Conservation (phyloP, 2,329 filamentous ascomycete species). For the Penicillium sp. region DNA sequence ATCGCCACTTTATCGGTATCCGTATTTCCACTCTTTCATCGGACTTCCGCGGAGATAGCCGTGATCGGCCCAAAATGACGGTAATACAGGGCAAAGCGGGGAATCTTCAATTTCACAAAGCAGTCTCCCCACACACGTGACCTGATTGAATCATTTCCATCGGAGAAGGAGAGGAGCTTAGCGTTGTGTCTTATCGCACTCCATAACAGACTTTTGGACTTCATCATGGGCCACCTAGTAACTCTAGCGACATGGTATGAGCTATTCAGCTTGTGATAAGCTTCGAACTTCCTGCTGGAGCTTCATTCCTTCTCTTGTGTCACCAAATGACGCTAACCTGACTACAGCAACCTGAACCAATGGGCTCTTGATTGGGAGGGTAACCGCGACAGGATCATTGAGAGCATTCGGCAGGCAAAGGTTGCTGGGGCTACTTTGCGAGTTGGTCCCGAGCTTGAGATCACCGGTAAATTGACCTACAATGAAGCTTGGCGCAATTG, state of each 20-base stretch:
- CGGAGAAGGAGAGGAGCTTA: slow-evolving; percentile 1
- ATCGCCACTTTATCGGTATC: slow-evolving; percentile 5
- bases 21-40: slow-evolving; percentile 9
- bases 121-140: slow-evolving; percentile 27
- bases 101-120: not conserved
- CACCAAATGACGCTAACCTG: not conserved
- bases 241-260: slow-evolving; percentile 49
- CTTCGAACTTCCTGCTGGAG: not conserved
- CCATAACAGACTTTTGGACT: not conserved
- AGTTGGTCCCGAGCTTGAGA: slow-evolving; percentile 58
- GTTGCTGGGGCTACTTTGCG: slow-evolving; percentile 63
- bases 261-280: not conserved
- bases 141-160: slow-evolving; percentile 4
- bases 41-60: slow-evolving; percentile 16
- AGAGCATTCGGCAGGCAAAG: slow-evolving; percentile 64
- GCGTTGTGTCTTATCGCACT: not conserved
- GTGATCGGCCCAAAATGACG: not conserved
- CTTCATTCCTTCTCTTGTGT: not conserved
- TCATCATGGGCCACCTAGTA: slow-evolving; percentile 43
- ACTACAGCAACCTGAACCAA: slow-evolving; percentile 43
- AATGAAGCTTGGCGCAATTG: not conserved
- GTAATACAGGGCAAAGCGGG: slow-evolving; percentile 17
- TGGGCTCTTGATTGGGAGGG: slow-evolving; percentile 64
- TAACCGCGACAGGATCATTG: slow-evolving; percentile 64
- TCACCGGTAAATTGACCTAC: slow-evolving; percentile 47